A percentile compares a stretch with the other conserved stretches of the same genome.
Conservation (phyloP, 2,329 filamentous ascomycete genomes). For the Alternaria sp. region DNA sequence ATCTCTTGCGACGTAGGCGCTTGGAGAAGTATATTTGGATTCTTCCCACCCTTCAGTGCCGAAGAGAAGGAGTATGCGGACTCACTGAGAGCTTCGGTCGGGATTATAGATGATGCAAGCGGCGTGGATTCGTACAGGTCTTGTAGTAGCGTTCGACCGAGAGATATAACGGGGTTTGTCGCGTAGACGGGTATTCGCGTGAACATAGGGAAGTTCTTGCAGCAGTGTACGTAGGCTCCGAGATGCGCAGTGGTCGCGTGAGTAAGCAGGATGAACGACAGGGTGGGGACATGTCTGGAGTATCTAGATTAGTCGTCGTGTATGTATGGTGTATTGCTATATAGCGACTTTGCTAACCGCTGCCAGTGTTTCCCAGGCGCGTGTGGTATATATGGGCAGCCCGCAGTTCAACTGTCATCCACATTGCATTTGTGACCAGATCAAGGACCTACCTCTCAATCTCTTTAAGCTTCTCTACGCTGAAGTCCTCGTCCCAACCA, state of each 20-base stretch:
- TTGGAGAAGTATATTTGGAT: constrained; percentile 65
- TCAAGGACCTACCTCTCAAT: constrained; percentile 76
- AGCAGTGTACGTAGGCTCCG: constrained; percentile 93
- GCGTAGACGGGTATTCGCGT: constrained; percentile 93
- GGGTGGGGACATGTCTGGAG: constrained; percentile 81
- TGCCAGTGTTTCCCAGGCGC: not conserved
- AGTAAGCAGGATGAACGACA: constrained; percentile 92
- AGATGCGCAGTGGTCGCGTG: constrained; percentile 92
- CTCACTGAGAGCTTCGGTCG: constrained; percentile 74
- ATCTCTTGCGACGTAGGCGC: constrained; percentile 89
- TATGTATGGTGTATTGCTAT: constrained; percentile 16
- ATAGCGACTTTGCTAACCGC: constrained; percentile 13
- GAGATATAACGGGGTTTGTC: constrained; percentile 89
- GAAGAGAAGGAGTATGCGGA: constrained; percentile 60
- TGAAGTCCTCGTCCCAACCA: constrained; percentile 94
- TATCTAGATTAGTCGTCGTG: constrained; percentile 30
- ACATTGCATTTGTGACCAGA: constrained; percentile 6
- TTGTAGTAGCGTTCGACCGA: constrained; percentile 88
- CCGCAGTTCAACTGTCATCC: constrained; percentile 11
- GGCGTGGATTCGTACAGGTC: constrained; percentile 92
- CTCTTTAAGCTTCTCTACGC: constrained; percentile 80
- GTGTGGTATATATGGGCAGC: not conserved
- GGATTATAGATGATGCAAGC: constrained; percentile 84
- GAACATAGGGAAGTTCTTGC: constrained; percentile 94
- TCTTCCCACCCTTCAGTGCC: constrained; percentile 60